Base-by-base conservation (phyloP, 805 yeast species). In the Candida hispaniensis region DNA sequence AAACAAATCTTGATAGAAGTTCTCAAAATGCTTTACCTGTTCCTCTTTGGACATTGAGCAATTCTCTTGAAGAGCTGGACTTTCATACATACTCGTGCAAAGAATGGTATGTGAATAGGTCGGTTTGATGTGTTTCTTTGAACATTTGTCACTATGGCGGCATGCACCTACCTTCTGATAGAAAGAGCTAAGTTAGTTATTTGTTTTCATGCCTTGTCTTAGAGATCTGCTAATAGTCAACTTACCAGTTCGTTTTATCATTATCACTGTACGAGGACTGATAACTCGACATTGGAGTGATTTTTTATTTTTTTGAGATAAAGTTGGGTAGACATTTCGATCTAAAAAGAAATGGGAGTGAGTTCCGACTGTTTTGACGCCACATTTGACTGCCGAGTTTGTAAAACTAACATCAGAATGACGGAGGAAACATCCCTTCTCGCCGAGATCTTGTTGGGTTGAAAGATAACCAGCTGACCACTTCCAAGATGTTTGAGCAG, bases 141-240 rank as follows among this genome's bases (percentile, higher is more conserved):
- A 74, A 49, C 97, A 86, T 47, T 76, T 77, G 40, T 76, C 85
- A 1, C 95, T 95, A 54, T 86, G 95, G 41, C 95, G 66, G 49
- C 97, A 86, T 0, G 94, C 93, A 1, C 97, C 97, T 18, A 83
- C 80, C 52, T 78, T 81, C 43, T 67, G 63, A 51, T 75, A 83
- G 51, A 85, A 85, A 7, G 52, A 42, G 34, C 48, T 43, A 22
- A 14, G 39, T 27, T 28, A 33, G 38, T 40, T 29, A 12, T 25
- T 15, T 21, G 14, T 25, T 15, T 18, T 20, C 11, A 15, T 18
- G 12, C 18, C 21, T 20, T 11, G 21, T 11, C 20, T 33, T 8
- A 11, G 2, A n/a, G 9, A 17, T 18, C 9, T 5, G 14, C 10
- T 15, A 6, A 19, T 5, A 8, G 23, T 17, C 16, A 15, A 47